phyloP scores from a whole-genome alignment of 805 yeast genomes.

The Candida boidinii region DNA sequence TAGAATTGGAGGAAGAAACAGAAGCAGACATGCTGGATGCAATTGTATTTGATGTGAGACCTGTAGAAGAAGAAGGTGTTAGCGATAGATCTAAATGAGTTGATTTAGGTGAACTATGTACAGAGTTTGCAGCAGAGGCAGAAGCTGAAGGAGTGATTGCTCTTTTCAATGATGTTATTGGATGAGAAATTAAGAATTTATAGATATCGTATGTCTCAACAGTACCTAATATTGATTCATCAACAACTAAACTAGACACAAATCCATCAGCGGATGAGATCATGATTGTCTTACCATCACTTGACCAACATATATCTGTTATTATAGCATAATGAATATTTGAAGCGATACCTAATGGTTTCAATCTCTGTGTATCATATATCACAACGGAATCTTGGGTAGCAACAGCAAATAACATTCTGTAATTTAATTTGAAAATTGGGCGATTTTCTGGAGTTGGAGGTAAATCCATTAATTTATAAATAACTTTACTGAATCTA shows the following conservation, averaged over 20 bases:
- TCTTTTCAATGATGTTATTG: constrained; percentile 1
- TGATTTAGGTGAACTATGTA: neutral
- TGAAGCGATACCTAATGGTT: constrained; percentile 66
- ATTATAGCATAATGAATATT: constrained; percentile 83
- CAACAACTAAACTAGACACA: constrained; percentile 60
- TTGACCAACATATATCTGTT: constrained; percentile 83
- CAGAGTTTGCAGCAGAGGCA: neutral
- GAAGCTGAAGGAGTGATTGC: neutral
- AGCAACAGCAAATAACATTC: constrained; percentile 86
- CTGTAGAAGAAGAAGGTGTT: constrained; percentile 8
- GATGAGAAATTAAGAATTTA: constrained; percentile 9
- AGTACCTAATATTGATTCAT: constrained; percentile 47
- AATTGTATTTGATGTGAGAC: constrained; percentile 13
- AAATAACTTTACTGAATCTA: constrained; percentile 64
- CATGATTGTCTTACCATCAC: constrained; percentile 62
- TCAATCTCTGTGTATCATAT: constrained; percentile 65
- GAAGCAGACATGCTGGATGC: neutral
- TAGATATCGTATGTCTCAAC: constrained; percentile 21
- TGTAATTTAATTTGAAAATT: constrained; percentile 57
- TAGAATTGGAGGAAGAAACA: neutral
- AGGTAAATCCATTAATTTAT: constrained; percentile 24
- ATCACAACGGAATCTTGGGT: constrained; percentile 78
- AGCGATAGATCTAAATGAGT: constrained; percentile 1
- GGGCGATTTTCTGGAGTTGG: constrained; percentile 1
- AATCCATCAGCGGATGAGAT: constrained; percentile 90